Conservation (phyloP, 2,329 filamentous ascomycete genomes). For the Aspergillus calidoustus region DNA sequence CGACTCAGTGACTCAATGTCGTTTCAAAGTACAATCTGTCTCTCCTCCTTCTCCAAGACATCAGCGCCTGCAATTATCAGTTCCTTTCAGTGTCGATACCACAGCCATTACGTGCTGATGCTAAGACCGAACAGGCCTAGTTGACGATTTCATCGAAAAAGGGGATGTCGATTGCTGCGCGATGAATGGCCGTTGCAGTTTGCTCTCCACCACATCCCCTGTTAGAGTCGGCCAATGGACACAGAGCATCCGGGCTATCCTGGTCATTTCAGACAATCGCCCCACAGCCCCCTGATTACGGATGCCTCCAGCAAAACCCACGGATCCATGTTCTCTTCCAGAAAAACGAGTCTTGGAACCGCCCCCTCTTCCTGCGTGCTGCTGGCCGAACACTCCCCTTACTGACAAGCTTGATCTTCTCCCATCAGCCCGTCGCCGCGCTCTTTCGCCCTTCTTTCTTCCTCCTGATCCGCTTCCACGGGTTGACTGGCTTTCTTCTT, state of each 20-base stretch:
- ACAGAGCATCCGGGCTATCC: background rate
- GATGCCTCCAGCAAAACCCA: background rate
- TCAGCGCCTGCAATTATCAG: background rate
- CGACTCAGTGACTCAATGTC: background rate
- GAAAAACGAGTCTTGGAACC: constrained; percentile 18
- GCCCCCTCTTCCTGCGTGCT: constrained; percentile 7
- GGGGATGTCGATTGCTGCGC: constrained; percentile 10
- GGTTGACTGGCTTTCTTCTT: constrained; percentile 7
- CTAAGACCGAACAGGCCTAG: constrained; percentile 6
- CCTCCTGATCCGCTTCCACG: constrained; percentile 8
- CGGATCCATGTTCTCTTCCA: constrained; percentile 21
- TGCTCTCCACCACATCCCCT: constrained; percentile 15
- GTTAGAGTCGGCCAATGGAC: constrained; percentile 12
- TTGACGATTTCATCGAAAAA: constrained; percentile 19
- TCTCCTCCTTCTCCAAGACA: background rate
- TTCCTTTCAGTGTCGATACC: background rate
- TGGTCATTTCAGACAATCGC: constrained; percentile 13
- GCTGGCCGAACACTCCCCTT: constrained; percentile 7
- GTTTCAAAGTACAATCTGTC: background rate
- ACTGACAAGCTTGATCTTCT: background rate
- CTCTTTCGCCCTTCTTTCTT: constrained; percentile 3
- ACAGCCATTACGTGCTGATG: constrained; percentile 1
- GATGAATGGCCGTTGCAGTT: constrained; percentile 16
- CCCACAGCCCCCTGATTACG: constrained; percentile 22
- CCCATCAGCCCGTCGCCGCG: background rate